phyloP scores from a whole-genome alignment of 2,329 filamentous ascomycete genomes.

The Penicillium sp. region DNA sequence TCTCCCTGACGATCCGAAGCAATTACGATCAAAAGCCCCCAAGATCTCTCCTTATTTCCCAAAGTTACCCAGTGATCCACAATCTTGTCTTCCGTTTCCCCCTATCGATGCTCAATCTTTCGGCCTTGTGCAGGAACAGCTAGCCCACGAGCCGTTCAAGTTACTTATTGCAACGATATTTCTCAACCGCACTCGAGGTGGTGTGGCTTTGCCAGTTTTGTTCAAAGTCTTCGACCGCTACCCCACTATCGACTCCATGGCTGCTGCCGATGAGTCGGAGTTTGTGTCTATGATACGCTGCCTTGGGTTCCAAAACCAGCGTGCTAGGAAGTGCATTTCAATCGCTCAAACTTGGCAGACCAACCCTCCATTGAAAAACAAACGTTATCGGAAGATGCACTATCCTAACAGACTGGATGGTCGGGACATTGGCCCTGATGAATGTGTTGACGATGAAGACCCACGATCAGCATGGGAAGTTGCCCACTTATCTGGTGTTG shows the following conservation, averaged over 20 bases:
- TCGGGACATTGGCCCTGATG: conserved; percentile 48
- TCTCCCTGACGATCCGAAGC: conserved; percentile 9
- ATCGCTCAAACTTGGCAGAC: conserved; percentile 70
- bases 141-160: conserved; percentile 73
- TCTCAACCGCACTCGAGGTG: conserved; percentile 76
- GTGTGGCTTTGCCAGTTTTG: conserved; percentile 73
- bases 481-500: conserved; percentile 74
- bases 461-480: conserved; percentile 72
- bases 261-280: conserved; percentile 55
- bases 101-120: conserved; percentile 64
- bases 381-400: conserved; percentile 58
- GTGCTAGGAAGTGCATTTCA: conserved; percentile 66
- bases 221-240: conserved; percentile 67
- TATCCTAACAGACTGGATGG: conserved; percentile 56
- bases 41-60: conserved; percentile 48
- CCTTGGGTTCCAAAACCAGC: conserved; percentile 69
- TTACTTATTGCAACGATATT: conserved; percentile 82
- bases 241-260: conserved; percentile 65
- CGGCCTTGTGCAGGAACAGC: conserved; percentile 80
- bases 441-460: conserved; percentile 51
- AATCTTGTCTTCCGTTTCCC: conserved; percentile 62
- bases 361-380: conserved; percentile 60
- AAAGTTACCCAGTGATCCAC: conserved; percentile 27
- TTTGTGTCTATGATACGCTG: conserved; percentile 65
- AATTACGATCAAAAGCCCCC: conserved; percentile 20